Base-by-base conservation (phyloP, 441 rosid species). In the Sinapis alba region DNA sequence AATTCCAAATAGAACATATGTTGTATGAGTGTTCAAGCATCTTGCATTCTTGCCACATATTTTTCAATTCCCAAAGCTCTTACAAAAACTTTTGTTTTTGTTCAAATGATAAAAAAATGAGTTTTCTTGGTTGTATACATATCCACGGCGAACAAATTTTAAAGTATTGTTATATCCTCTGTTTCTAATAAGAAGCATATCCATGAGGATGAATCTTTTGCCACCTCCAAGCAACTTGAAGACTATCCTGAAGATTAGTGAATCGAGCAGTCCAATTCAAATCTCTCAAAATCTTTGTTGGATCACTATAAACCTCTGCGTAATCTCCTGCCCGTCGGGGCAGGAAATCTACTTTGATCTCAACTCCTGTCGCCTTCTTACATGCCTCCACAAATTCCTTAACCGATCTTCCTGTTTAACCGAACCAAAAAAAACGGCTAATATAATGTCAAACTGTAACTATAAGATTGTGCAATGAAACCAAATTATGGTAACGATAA, bases 361-460 rank as follows among this genome's bases (percentile, higher is more conserved):
- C 65, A 26, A 67, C 84, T 27, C 83, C 87, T 5, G 91, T 87
- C 21, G 89, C 90, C 71, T 83, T 85, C 80, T 87, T 85, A 71
- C 91, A 85, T 11, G 91, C 91, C 67, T 87, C 85, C 47, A 87
- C 89, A 30, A 87, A 87, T 63, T 85, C 90, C 78, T 82, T 87
- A 45, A 87, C 90, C 0, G 90, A 81, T 80, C 85, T 77, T 76
- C 90, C 90, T 77, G 58, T 38, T 71, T 3, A 26, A 50, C 57
- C 72, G 65, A 58, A 71, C 36, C 63, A 65, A 19, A 24, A 30
- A 58, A 26, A 45, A 45, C 51, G 19, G 0, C 7, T 77, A 30
- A 69, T 11, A 8, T 45, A 16, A 11, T 47, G 4, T 47, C 23
- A 50, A 18, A 50, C 23, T 18, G 54, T 47, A 16, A 47, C 20